Conservation (phyloP, 129 eudicot species). For the Erigeron canadensis region DNA sequence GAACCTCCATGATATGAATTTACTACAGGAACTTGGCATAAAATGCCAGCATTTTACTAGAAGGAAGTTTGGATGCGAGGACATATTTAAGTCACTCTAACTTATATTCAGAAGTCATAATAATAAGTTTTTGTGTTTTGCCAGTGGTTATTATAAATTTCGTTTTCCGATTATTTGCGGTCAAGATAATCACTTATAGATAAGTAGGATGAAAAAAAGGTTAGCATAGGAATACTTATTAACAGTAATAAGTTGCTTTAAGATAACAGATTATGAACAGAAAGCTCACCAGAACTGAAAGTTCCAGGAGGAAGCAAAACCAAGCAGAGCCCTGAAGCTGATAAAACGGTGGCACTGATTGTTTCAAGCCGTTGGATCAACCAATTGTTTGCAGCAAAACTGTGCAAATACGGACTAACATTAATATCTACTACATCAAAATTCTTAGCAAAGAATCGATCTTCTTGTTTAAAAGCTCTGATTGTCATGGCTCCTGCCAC, state of each 20-base stretch:
- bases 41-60: no score
- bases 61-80: no score
- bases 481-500: conserved; percentile 81
- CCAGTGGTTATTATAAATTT: no score
- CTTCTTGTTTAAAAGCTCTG: conserved; percentile 84
- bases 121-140: no score
- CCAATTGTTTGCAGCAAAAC: conserved; percentile 90
- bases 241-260: no score
- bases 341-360: conserved; percentile 64
- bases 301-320: conserved; percentile 87
- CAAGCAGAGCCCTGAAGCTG: conserved; percentile 81
- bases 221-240: no score
- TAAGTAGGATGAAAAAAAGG: no score
- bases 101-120: no score
- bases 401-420: conserved; percentile 81
- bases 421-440: conserved; percentile 74
- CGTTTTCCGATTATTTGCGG: no score
- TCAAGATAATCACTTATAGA: no score
- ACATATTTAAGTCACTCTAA: no score
- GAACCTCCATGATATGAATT: neutral
- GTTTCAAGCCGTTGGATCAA: conserved; percentile 76
- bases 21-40: conserved; percentile 1
- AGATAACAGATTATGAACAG: conserved; percentile 7
- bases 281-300: conserved; percentile 65
- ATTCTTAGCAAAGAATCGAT: conserved; percentile 66